phyloP scores from a whole-genome alignment of 1,284 basidiomycete species.

The Pterula multifida region DNA sequence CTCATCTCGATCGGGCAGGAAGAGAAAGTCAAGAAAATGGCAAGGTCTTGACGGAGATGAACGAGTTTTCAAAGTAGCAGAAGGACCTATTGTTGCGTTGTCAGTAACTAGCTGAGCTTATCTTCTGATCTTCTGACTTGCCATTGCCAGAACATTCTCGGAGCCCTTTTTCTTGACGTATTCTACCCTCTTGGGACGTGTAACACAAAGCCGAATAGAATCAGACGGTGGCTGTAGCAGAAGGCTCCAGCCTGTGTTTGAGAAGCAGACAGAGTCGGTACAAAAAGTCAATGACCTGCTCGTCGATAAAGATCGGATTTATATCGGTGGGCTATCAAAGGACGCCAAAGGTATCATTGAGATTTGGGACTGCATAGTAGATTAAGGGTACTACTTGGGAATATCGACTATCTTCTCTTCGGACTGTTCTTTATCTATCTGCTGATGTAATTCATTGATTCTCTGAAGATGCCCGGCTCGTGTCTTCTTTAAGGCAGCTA shows the following conservation, averaged over 20 bases:
- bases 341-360: slow-evolving; percentile 51
- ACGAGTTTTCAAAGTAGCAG: slow-evolving; percentile 39
- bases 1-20: slow-evolving; percentile 14
- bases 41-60: slow-evolving; percentile 44
- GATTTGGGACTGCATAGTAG: slow-evolving; percentile 27
- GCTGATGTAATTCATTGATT: slow-evolving; percentile 44
- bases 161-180: slow-evolving; percentile 30
- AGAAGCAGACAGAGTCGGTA: slow-evolving; percentile 24
- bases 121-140: slow-evolving; percentile 1
- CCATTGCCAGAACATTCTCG: slow-evolving; percentile 41
- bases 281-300: slow-evolving; percentile 54
- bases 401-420: slow-evolving; percentile 7
- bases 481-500: slow-evolving; percentile 37
- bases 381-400: slow-evolving; percentile 6
- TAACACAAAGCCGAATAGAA: slow-evolving; percentile 34
- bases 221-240: slow-evolving; percentile 17
- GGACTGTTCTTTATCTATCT: slow-evolving; percentile 23
- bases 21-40: slow-evolving; percentile 57
- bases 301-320: slow-evolving; percentile 28
- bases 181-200: slow-evolving; percentile 48
- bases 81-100: slow-evolving; percentile 62
- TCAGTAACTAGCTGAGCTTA: slow-evolving; percentile 21
- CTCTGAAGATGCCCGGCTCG: slow-evolving; percentile 37
- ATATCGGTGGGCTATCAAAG: slow-evolving; percentile 47
- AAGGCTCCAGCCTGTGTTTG: slow-evolving; percentile 31